Evolutionary conservation across 2,329 filamentous ascomycete genomes (phyloP), one percentile per base, ranked within the genome.

Genomic region (Pseudogymnoascus sp.): DNA sequence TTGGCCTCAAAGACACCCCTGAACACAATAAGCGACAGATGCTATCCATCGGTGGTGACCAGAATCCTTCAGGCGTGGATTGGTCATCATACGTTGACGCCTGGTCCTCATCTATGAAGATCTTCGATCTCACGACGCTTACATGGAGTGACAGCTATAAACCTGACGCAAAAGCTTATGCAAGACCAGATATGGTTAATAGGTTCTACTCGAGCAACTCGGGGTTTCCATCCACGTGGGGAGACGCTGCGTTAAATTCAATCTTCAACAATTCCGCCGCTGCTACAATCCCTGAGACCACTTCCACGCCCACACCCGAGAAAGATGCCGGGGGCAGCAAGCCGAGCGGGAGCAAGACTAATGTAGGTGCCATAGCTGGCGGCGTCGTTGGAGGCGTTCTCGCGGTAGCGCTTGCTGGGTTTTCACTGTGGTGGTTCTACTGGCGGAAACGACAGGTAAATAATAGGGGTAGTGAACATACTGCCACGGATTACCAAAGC

Each of bases 381-480:
- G 93, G 93, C 67, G 92, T 97, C 9, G 79, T 97, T 48, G 94
- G 92, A 66, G 94, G 92, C 67, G 75, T 97, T 13, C 81, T 82
- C n/a, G 81, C 86, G 44, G 81, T 97, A 60, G 88, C 83, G n/a
- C 76, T 90, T 38, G 73, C 89, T 61, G 88, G 88, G 2, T 96
- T 91, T 69, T 75, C 96, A 41, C 81, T 97, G 33, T 97, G 91
- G 89, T 88, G 87, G 74, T 96, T 91, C 77, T 91, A 87, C 5
- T 51, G 42, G 42, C 42, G 42, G 13, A 51, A 51, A 31, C 42
- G 25, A 29, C 29, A 51, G 42, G 25, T 27, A 29, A 15, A 9
- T 51, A 31, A 29, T 51, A 12, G 6, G 25, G 10, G 13, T 15
- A 25, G 12, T 5, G 7, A 7, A 15, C 7, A 15, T 9, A 7